Percentiles rank a stretch among this genome's conserved stretches.
phyloP scores from a whole-genome alignment of 495 filamentous ascomycete species.

The Tuber melanosporum region DNA sequence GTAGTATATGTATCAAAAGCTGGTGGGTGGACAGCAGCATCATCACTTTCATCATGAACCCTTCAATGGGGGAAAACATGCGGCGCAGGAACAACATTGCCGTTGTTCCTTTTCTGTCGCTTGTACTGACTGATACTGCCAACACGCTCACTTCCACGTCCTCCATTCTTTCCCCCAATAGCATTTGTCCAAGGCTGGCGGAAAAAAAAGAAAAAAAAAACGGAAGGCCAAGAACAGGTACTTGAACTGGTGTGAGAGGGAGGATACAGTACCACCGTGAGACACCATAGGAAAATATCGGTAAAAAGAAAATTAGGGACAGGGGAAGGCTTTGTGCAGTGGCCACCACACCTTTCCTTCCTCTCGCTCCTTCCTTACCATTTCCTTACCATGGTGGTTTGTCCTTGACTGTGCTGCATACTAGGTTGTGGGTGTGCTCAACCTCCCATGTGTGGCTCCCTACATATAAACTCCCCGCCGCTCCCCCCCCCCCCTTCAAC shows the following conservation, averaged over 20 bases:
- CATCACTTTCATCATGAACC: not conserved
- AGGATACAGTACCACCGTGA: not conserved
- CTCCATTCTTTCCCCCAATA: not conserved
- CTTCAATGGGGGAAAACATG: not conserved
- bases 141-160: constrained; percentile 4
- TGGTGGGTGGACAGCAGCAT: not conserved
- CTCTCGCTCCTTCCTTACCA: not conserved
- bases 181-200: not conserved
- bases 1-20: not conserved
- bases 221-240: not conserved
- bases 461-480: constrained; percentile 30
- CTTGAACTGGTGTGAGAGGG: not conserved
- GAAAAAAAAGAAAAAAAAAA: not conserved
- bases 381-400: not conserved
- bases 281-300: not conserved
- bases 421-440: constrained; percentile 2
- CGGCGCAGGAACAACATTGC: not conserved
- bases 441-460: constrained; percentile 11
- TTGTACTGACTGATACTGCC: not conserved
- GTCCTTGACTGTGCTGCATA: constrained; percentile 1
- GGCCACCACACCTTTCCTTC: not conserved
- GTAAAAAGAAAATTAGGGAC: not conserved
- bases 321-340: not conserved
- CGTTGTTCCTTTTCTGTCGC: not conserved
- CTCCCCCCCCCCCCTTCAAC: constrained; percentile 19